These are phyloP conservation scores for Pyronema domesticum DNA, from an alignment of 495 filamentous ascomycete genomes.

Conservation along the genomic window DNA sequence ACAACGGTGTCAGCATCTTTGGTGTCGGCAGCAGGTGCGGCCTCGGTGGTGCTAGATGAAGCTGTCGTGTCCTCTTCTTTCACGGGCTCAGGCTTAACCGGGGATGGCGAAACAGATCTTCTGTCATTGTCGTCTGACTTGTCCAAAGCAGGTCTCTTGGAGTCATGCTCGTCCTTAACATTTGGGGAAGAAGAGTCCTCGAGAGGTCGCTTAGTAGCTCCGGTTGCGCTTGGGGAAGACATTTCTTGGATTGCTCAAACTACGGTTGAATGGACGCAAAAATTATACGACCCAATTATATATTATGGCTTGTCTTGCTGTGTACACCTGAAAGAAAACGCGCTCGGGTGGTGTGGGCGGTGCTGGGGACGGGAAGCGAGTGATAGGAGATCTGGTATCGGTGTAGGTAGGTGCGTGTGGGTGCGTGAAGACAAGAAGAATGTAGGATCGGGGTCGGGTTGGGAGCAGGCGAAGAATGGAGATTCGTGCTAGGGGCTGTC, in stretches of 20 bases:
- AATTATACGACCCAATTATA: conserved; percentile 27
- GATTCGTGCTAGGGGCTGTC: conserved; percentile 5
- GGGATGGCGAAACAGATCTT: conserved; percentile 25
- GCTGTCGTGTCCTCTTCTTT: conserved; percentile 25
- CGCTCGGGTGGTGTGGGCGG: conserved; percentile 12
- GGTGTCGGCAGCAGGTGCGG: conserved; percentile 35
- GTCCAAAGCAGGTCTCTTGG: conserved; percentile 89
- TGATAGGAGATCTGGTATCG: conserved; percentile 1
- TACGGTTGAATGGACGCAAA: conserved; percentile 21
- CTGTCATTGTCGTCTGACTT: conserved; percentile 37
- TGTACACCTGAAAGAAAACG: conserved; percentile 26
- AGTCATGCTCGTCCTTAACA: conserved; percentile 78
- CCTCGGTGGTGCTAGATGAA: conserved; percentile 28
- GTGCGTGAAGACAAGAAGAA: neutral
- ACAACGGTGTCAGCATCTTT: conserved; percentile 50
- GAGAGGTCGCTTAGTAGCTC: conserved; percentile 74
- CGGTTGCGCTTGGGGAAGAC: conserved; percentile 36
- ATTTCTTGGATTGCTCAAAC: conserved; percentile 25
- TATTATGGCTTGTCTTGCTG: conserved; percentile 24
- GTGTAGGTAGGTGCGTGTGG: neutral
- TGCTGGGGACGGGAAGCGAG: conserved; percentile 17
- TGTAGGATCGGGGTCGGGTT: conserved; percentile 8
- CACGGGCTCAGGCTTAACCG: conserved; percentile 27
- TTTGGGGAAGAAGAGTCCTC: conserved; percentile 93
- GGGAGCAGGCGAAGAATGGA: conserved; percentile 15